These are phyloP conservation scores for Suillus luteus DNA, from an alignment of 768 basidiomycete genomes.

Conservation along the genomic window DNA sequence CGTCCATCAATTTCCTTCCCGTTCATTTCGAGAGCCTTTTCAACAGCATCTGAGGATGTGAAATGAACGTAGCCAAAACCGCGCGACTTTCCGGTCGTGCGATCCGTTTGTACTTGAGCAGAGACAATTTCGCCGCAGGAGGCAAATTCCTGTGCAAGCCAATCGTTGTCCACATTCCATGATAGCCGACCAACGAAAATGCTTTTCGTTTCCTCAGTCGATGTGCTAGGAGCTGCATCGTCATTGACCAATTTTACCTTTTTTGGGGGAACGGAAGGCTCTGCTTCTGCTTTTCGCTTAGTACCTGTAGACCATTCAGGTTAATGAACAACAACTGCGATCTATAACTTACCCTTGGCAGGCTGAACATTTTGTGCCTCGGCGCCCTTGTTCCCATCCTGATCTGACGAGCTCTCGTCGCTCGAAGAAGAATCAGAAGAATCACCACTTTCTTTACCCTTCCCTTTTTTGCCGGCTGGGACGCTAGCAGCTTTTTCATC, in stretches of 20 bases:
- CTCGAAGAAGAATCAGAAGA: conserved; percentile 24
- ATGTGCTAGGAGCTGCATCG: conserved; percentile 34
- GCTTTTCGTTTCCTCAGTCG: conserved; percentile 55
- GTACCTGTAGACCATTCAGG: conserved; percentile 31
- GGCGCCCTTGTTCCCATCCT: conserved; percentile 43
- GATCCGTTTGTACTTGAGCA: conserved; percentile 88
- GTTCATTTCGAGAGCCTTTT: conserved; percentile 78
- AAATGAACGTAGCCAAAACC: conserved; percentile 88
- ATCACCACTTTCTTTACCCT: conserved; percentile 7
- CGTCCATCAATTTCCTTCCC: conserved; percentile 94
- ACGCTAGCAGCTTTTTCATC: conserved; percentile 14
- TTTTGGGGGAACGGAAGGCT: conserved; percentile 63
- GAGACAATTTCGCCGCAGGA: conserved; percentile 85
- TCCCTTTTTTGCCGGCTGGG: neutral
- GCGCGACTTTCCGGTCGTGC: conserved; percentile 77
- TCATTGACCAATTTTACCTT: conserved; percentile 78
- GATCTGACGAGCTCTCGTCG: conserved; percentile 32
- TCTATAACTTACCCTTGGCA: conserved; percentile 39
- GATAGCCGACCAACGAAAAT: conserved; percentile 93
- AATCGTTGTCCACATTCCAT: conserved; percentile 97
- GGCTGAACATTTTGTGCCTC: conserved; percentile 55
- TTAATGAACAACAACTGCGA: conserved; percentile 6
- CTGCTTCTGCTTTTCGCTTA: conserved; percentile 83
- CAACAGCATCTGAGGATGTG: conserved; percentile 65
- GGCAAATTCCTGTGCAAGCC: conserved; percentile 88